Evolutionary conservation across 331 rosid species (phyloP).

Genomic region (Dryas integrifolia): DNA sequence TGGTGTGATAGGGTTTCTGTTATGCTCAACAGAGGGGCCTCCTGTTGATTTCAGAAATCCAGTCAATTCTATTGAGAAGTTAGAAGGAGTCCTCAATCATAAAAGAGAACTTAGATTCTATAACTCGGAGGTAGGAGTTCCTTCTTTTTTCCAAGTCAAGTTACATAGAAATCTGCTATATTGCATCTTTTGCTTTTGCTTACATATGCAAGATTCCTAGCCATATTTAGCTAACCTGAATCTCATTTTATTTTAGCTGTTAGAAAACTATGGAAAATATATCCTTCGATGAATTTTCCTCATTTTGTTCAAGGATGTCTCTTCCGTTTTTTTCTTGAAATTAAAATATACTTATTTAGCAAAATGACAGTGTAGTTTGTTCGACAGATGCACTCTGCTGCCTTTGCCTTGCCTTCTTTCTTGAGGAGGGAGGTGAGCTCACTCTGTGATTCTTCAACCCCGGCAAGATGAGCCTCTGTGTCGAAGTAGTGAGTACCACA

Average conservation of each 20-base stretch:
- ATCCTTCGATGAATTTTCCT: too few relatives aligned
- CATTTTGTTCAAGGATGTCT: too few relatives aligned
- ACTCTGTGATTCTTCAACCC: slow-evolving; percentile 27
- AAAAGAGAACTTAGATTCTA: slow-evolving; percentile 76
- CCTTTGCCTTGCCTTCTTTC: slow-evolving; percentile 83
- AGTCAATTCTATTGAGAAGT: slow-evolving; percentile 80
- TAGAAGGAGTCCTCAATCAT: slow-evolving; percentile 67
- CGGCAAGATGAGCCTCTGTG: slow-evolving; percentile 11
- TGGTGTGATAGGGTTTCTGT: slow-evolving; percentile 86
- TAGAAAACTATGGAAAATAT: too few relatives aligned
- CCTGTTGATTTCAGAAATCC: slow-evolving; percentile 79
- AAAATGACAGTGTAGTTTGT: not conserved
- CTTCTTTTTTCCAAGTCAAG: not conserved
- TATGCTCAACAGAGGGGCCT: slow-evolving; percentile 86
- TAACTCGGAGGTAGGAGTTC: slow-evolving; percentile 67
- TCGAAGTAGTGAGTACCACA: slow-evolving; percentile 18
- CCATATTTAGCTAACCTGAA: not conserved
- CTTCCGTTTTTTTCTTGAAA: too few relatives aligned
- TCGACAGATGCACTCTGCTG: slow-evolving; percentile 74
- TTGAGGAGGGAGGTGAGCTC: slow-evolving; percentile 62
- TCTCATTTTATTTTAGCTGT: too few relatives aligned
- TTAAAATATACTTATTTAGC: not conserved
- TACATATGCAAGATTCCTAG: not conserved
- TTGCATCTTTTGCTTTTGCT: not conserved
- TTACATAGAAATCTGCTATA: not conserved